Base-by-base conservation (phyloP, 164 flowering plant species). In the Litsea cubeba region DNA sequence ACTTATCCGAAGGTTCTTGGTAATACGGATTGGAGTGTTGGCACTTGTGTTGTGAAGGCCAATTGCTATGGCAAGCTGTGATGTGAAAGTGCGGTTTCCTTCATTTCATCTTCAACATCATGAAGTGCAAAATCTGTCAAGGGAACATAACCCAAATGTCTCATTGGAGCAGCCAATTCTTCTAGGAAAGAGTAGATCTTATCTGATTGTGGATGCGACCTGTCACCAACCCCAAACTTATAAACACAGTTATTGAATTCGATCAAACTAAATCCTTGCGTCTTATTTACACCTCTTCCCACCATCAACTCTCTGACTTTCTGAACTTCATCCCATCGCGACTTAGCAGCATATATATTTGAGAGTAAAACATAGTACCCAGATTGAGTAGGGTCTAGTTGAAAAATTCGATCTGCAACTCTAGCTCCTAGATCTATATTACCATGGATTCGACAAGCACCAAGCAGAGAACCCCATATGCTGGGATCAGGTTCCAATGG, bases 341-440 rank as follows among this genome's bases (percentile, higher is more conserved):
- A 76, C 18, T 66, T 76, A 50, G 71, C 23, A 6, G 74, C 75
- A 71, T 76, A 76, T 11, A 76, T 64, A 57, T 76, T 76, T 15
- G 78, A 76, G 15, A 76, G 74, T 35, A 76, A 22, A 71, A 76
- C 78, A 76, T 71, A 76, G 23, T 76, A 71, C 26, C 78, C 78
- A 65, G 78, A 30, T 28, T 65, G 75, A 32, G 63, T 65, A 23
- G 78, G 74, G 50, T 76, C 69, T 58, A 71, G 12, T n/a, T 65
- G 32, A 32, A 76, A 71, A 65, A 76, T 71, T 32, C 67, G 23
- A 12, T 54, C 75, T 20, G 78, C 75, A 54, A 71, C 70, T 65
- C 74, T 71, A 65, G 65, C 78, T 28, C 65, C 78, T 25, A 71
- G n/a, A 24, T 71, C 65, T 2, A 76, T 65, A 65, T 76, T 71